Conservation (phyloP, 352 stramenopile species). For the Pythium volutum region DNA sequence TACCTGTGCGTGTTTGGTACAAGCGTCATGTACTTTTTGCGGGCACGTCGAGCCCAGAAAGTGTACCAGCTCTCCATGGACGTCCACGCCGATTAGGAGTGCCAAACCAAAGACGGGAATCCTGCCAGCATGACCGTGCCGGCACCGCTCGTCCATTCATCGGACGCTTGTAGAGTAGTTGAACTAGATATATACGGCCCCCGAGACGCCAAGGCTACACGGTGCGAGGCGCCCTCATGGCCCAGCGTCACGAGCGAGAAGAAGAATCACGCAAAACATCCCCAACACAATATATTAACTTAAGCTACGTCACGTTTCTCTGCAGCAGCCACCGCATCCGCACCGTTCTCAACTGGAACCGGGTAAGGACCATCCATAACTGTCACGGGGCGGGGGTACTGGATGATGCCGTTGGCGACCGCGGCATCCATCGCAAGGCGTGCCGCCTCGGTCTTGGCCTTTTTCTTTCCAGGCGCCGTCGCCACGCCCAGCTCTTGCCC, state of each 20-base stretch:
- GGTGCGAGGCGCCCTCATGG: background rate
- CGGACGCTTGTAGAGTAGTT: constrained; percentile 31
- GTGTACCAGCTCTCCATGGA: constrained; percentile 88
- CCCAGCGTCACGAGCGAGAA: background rate
- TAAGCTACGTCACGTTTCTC: constrained; percentile 9
- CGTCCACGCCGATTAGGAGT: constrained; percentile 67
- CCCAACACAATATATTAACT: constrained; percentile 11
- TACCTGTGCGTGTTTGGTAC: constrained; percentile 84
- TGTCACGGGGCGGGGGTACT: background rate
- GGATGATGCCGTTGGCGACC: constrained; percentile 34
- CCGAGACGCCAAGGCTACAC: constrained; percentile 2
- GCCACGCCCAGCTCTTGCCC: constrained; percentile 32
- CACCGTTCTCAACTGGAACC: background rate
- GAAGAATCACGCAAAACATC: background rate
- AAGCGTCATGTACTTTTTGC: constrained; percentile 85
- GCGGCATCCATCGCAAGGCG: constrained; percentile 71
- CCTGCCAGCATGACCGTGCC: too few relatives aligned
- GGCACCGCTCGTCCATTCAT: background rate
- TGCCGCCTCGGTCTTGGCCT: constrained; percentile 59
- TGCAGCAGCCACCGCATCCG: background rate
- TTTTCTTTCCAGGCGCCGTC: constrained; percentile 77
- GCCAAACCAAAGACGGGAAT: too few relatives aligned
- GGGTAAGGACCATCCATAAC: background rate
- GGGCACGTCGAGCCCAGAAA: constrained; percentile 73
- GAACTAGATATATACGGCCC: constrained; percentile 24